Evolutionary conservation across 352 stramenopile genomes (phyloP).

Genomic region (Phytophthora sp.): DNA sequence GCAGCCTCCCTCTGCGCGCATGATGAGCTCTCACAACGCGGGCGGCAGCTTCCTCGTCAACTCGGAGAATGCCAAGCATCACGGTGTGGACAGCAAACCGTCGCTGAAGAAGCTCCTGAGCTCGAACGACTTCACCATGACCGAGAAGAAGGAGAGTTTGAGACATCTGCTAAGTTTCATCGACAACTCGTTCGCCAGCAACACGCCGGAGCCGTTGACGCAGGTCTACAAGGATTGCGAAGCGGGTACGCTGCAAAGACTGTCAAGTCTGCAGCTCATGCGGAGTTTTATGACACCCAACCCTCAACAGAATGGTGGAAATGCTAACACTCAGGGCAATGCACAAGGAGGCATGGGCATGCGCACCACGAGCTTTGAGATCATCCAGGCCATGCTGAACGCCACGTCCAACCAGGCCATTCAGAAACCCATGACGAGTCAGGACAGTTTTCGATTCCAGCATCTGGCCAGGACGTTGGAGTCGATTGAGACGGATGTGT

Average conservation of each 20-base stretch:
- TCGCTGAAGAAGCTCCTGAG: constrained; percentile 84
- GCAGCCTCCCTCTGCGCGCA: constrained; percentile 51
- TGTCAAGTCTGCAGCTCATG: constrained; percentile 86
- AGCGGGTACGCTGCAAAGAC: constrained; percentile 66
- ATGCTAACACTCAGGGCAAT: neutral
- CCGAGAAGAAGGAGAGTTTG: constrained; percentile 88
- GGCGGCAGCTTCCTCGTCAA: constrained; percentile 61
- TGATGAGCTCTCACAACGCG: constrained; percentile 49
- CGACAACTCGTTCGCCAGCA: constrained; percentile 83
- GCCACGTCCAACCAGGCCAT: constrained; percentile 85
- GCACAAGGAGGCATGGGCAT: constrained; percentile 52
- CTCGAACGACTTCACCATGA: constrained; percentile 85
- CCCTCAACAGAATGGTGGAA: constrained; percentile 1
- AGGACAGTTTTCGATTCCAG: constrained; percentile 89
- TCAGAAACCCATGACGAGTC: constrained; percentile 87
- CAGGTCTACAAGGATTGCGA: constrained; percentile 85
- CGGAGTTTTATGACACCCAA: constrained; percentile 70
- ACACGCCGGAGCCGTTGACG: constrained; percentile 72
- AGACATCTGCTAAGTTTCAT: constrained; percentile 84
- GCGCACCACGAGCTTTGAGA: constrained; percentile 87
- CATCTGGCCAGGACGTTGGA: constrained; percentile 79
- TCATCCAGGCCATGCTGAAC: constrained; percentile 89
- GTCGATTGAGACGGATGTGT: constrained; percentile 84
- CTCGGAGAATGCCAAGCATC: constrained; percentile 51
- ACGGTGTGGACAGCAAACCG: constrained; percentile 45